Base-by-base conservation (phyloP, 1,139 yeast genomes). In the Pichia norvegensis region DNA sequence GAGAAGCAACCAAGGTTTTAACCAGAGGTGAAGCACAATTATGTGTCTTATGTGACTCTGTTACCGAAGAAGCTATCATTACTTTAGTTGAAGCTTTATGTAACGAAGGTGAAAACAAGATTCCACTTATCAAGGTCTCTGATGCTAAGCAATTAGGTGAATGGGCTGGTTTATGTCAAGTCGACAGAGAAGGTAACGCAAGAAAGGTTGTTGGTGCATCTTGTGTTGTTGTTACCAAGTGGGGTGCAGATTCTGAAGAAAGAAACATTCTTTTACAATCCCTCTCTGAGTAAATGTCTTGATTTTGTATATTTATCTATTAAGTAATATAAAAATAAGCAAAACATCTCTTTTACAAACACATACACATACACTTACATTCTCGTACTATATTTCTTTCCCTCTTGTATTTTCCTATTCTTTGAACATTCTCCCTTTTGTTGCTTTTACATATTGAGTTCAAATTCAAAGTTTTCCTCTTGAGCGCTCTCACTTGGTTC, bases 181-280 rank as follows among this genome's bases (percentile, higher is more conserved):
- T 92, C 68, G 98, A 92, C 95, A 88, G 96, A 79, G 98, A 92
- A 68, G 99, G 98, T 78, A 88, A 90, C 81, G 97, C 97, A 78
- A 88, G 97, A 82, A 92, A 92, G 88, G 97, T 92, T 67, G 98
- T 94, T 72, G 98, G 97, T 78, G 95, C 97, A 74, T 90, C 97
- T 67, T 92, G 95, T 76, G 97, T 92, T 69, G 98, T 92, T 68
- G 88, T 92, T 81, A 88, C 86, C 83, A 84, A 87, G 94, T 92
- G 97, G 97, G 98, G 98, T 85, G 95, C 88, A 70, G 96, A 90
- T 76, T 85, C 97, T 67, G 95, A 84, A 68, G 98, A 90, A 79
- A 90, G 97, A 80, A 78, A 81, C 80, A 85, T 87, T 75, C 84
- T 92, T 73, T 82, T 92, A 74, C 95, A 88, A 76, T 92, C 87